Evolutionary conservation across 2,329 filamentous ascomycete species (phyloP).

Genomic region (Pezicula neosporulosa): DNA sequence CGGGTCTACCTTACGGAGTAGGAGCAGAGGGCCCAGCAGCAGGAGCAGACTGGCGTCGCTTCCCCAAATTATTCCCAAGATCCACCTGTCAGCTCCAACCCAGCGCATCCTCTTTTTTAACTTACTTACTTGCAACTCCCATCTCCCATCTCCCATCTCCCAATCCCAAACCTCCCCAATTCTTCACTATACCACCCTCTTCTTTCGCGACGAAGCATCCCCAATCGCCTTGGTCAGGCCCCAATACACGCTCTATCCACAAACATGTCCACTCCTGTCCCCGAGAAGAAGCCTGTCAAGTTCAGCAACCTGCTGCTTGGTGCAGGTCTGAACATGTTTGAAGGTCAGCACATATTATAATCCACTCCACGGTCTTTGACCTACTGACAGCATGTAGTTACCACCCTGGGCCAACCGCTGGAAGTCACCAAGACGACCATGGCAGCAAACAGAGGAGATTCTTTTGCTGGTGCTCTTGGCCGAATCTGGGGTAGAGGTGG

Average conservation of each 20-base stretch:
- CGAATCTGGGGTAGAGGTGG: slow-evolving; percentile 95
- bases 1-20: too few relatives aligned
- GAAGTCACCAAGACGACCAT: slow-evolving; percentile 99
- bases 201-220: slow-evolving; percentile 75
- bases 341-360: slow-evolving; percentile 2
- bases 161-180: neutral
- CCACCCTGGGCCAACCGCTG: slow-evolving; percentile 70
- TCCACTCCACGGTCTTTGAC: neutral
- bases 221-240: slow-evolving; percentile 97
- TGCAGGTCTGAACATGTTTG: slow-evolving; percentile 29
- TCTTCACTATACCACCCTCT: slow-evolving; percentile 30
- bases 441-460: slow-evolving; percentile 91
- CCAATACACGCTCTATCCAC: slow-evolving; percentile 52
- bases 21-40: too few relatives aligned
- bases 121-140: too few relatives aligned
- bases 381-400: slow-evolving; percentile 38
- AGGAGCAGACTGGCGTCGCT: too few relatives aligned
- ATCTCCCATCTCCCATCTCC: too few relatives aligned
- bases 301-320: slow-evolving; percentile 89
- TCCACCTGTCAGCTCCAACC: neutral
- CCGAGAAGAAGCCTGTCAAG: slow-evolving; percentile 99
- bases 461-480: slow-evolving; percentile 75
- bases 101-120: too few relatives aligned
- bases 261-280: slow-evolving; percentile 60
- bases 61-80: too few relatives aligned